Evolutionary conservation across 345 rosid species (phyloP).

Genomic region (Litchi chinensis): DNA sequence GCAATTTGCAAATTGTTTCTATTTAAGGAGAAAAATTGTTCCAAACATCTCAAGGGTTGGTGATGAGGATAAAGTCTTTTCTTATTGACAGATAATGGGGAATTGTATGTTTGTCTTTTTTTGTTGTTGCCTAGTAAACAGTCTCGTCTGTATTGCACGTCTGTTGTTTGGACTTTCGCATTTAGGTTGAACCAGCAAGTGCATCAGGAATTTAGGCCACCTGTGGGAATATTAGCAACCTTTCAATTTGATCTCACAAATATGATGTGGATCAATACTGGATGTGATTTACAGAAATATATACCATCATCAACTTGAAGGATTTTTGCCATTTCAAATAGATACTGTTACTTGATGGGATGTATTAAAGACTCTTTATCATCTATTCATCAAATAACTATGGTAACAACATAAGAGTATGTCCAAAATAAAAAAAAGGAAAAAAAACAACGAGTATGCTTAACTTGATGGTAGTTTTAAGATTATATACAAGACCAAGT

Average conservation of each 20-base stretch:
- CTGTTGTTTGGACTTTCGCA: background rate
- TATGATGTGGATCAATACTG: slow-evolving; percentile 5
- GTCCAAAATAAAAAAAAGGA: background rate
- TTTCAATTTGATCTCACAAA: slow-evolving; percentile 6
- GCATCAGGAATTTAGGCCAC: slow-evolving; percentile 1
- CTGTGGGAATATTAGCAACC: background rate
- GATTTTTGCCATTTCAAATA: background rate
- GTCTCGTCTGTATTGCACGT: slow-evolving; percentile 23
- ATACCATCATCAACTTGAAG: background rate
- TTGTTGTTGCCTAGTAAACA: slow-evolving; percentile 29
- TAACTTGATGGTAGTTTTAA: background rate
- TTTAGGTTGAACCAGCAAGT: slow-evolving; percentile 15
- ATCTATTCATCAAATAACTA: background rate
- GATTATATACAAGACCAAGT: background rate
- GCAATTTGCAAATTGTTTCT: slow-evolving; percentile 35
- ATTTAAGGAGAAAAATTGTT: slow-evolving; percentile 45
- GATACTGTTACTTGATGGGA: background rate
- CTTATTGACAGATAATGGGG: slow-evolving; percentile 42
- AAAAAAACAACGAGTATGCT: background rate
- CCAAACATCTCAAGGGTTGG: slow-evolving; percentile 37
- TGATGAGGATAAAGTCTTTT: slow-evolving; percentile 34
- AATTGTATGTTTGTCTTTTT: slow-evolving; percentile 43
- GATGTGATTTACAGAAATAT: background rate
- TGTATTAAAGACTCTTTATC: background rate
- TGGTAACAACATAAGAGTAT: background rate